Evolutionary conservation across 164 flowering plant genomes (phyloP), one percentile per base, ranked within the genome.

Genomic region (Piper longum): DNA sequence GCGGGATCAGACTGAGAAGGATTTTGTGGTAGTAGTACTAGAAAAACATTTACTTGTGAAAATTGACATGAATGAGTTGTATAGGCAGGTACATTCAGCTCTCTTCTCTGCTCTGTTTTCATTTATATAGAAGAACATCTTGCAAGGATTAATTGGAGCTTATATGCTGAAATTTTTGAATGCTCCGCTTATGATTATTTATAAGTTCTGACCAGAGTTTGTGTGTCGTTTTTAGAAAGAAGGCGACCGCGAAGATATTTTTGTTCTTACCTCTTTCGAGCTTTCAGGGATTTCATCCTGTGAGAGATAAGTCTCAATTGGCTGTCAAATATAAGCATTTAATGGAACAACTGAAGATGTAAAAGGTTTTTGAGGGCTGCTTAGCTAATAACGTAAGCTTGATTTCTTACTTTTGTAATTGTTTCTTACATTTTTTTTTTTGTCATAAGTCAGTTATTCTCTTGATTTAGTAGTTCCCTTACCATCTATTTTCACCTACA

Each of bases 1-100:
- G 61, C 81, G 97, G n/a, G 87, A 84, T 79, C 89, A 80, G 43
- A 67, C 60, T 64, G 99, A 95, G 75, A 88, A 88, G 63, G 60
- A 16, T 55, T 73, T 83, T 52, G 97, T 95, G 57, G 81, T 74
- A 72, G 90, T 82, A 69, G 79, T 87, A 69, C 57, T 95, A 72
- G 83, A 88, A 76, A 84, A 56, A 66, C 83, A 67, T 62, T 75
- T 95, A 42, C 75, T 78, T 16, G 83, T 80, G 40, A 81, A 76
- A 72, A 78, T 85, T 71, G 62, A 57, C 66, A 72, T 45, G 58
- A 81, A 80, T 64, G 71, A 73, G 62, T 69, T 88, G 66, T 88
- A 90, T 75, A 65, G 65, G 59, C 75, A 84, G 36, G 36, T 26
- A 26, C 36, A 26, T 26, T 26, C 36, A 2, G 36, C 36, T 26